Base-by-base conservation (phyloP, 768 basidiomycete species). In the Mycena rebaudengoi region DNA sequence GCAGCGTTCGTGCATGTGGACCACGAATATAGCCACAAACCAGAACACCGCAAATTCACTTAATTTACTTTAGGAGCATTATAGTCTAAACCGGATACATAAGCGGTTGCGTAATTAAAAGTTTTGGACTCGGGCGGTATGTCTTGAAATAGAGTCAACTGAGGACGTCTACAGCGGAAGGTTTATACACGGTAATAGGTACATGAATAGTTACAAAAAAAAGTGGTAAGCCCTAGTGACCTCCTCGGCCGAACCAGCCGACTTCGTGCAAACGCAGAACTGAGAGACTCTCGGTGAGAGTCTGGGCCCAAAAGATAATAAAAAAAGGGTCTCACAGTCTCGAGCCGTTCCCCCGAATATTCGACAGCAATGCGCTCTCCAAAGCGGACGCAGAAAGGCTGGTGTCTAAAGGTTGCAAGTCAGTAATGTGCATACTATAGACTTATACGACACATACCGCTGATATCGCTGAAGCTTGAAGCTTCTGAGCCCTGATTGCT, bases 381-480 rank as follows among this genome's bases (percentile, higher is more conserved):
- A 95, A 73, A 5, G 89, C 92, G 39, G 92, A 94, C 7, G 86
- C 86, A 18, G 92, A 93, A 37, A 95, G 74, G 72, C 91, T 92
- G 12, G 87, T 84, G 68, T 92, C 91, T 91, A 28, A 20, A 11
- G n/a, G n/a, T n/a, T n/a, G n/a, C n/a, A n/a, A n/a, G n/a, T n/a
- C n/a, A n/a, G n/a, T n/a, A n/a, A 30, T 16, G 13, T 52, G 18
- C 35, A 21, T 12, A 54, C 28, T 64, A 57, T 35, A 46, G 14
- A 18, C 52, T 21, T 51, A n/a, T 3, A 40, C 28, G 13, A 23
- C 6, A 76, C 86, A 70, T 69, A 93, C 94, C 93, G 69, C 94
- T 95, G 43, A 95, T 71, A 71, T 95, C 94, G 70, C 93, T 95
- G 69, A 95, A 94, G 74, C 94, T 86, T 7, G 92, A 94, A 0